Conservation (phyloP, 2,329 filamentous ascomycete genomes). For the Beauveria australis region DNA sequence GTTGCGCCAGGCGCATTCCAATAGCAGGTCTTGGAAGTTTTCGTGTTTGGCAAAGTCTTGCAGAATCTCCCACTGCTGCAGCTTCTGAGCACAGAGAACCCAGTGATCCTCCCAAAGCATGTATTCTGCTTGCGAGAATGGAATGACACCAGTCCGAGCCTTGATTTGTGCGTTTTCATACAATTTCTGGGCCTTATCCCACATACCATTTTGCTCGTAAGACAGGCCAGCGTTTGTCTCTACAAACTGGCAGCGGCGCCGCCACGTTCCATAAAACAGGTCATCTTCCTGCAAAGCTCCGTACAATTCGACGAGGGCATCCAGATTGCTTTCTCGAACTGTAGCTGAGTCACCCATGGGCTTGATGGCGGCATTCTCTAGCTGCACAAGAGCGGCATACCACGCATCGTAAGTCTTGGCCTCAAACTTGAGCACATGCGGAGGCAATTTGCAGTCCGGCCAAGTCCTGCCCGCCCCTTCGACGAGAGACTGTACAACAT, state of each 20-base stretch:
- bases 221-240: slow-evolving; percentile 96
- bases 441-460: slow-evolving; percentile 85
- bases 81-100: slow-evolving; percentile 93
- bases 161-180: slow-evolving; percentile 97
- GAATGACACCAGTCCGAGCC: slow-evolving; percentile 88
- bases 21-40: slow-evolving; percentile 90
- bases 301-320: slow-evolving; percentile 92
- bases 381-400: slow-evolving; percentile 87
- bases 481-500: slow-evolving; percentile 87
- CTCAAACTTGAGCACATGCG: slow-evolving; percentile 91
- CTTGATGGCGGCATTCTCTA: slow-evolving; percentile 81
- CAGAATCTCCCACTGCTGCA: slow-evolving; percentile 98
- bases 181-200: slow-evolving; percentile 96
- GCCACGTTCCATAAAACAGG: slow-evolving; percentile 95
- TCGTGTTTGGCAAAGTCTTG: slow-evolving; percentile 98
- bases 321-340: slow-evolving; percentile 87
- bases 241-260: slow-evolving; percentile 87
- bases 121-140: slow-evolving; percentile 94
- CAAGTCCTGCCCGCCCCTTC: slow-evolving; percentile 78
- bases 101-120: slow-evolving; percentile 99
- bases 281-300: slow-evolving; percentile 88
- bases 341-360: slow-evolving; percentile 76
- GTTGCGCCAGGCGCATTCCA: slow-evolving; percentile 93
- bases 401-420: slow-evolving; percentile 92
- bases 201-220: slow-evolving; percentile 98